Conservation (phyloP, 2,329 filamentous ascomycete species). For the Calonectria honghensis region DNA sequence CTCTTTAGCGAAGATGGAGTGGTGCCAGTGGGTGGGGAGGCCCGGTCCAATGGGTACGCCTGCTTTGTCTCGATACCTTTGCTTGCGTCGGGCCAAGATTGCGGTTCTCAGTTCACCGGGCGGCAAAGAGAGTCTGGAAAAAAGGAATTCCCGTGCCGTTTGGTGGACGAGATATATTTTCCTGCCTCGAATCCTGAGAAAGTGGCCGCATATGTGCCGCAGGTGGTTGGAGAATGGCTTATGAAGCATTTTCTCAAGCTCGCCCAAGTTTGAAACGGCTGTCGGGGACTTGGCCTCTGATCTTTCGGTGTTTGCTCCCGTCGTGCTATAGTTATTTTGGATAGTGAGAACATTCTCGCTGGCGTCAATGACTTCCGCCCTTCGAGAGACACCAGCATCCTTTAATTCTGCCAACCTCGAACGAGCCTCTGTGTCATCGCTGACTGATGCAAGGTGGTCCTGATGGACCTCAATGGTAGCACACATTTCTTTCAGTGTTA, state of each 20-base stretch:
- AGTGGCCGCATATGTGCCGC: not conserved
- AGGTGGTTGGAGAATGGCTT: slow-evolving; percentile 7
- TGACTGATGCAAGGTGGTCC: not conserved
- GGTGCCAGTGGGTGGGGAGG: not conserved
- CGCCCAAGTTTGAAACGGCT: not conserved
- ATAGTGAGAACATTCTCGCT: not conserved
- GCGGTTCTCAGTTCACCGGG: not conserved
- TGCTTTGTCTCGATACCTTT: too few species aligned
- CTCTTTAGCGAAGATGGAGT: not conserved
- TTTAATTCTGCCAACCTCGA: not conserved
- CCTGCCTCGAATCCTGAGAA: not conserved
- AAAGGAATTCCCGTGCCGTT: not conserved
- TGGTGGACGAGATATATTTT: not conserved
- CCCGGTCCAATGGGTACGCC: too few species aligned
- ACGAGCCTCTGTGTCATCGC: not conserved
- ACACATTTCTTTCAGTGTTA: not conserved
- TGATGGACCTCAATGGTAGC: not conserved
- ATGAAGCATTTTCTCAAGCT: not conserved
- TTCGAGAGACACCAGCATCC: not conserved
- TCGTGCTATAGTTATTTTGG: not conserved
- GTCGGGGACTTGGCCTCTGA: not conserved
- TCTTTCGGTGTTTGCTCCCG: not conserved
- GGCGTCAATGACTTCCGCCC: not conserved
- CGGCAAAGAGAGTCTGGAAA: not conserved
- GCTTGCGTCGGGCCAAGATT: too few species aligned